Base-by-base conservation (phyloP, 2,329 filamentous ascomycete genomes). In the Ceratocystis alfenasii region DNA sequence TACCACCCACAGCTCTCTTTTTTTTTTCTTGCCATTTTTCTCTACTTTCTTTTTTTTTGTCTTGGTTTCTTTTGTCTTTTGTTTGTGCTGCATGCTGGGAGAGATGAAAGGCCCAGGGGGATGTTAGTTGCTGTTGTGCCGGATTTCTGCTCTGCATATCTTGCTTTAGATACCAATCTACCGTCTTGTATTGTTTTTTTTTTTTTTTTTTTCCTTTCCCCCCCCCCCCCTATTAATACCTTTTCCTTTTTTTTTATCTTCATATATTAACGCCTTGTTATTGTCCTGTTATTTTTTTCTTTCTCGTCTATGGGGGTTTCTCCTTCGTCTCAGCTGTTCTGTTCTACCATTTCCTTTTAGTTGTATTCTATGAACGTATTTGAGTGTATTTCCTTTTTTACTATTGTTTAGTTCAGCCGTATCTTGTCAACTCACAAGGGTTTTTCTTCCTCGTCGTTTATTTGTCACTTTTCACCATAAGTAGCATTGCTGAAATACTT, bases 81-180 rank as follows among this genome's bases (percentile, higher is more conserved):
- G 36, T 22, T 10, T 36, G 50, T 59, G 53, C 4, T 33, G 53
- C 53, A 30, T 59, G 28, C 53, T 59, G 28, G 45, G 41, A 55
- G 33, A 25, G 33, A 30, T 30, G 7, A 59, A 36, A 20, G 53
- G 53, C 25, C 25, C n/a, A 22, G 53, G 33, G 28, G 28, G 53
- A 59, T 59, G 17, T 36, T 30, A n/a, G 36, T 41, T 41, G 36
- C 36, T 41, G 36, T 41, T 59, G 53, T 59, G 53, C 17, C 53
- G n/a, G 53, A 36, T 59, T 59, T 59, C 22, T 57, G 41, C 30
- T 59, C 36, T 59, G 48, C 30, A 65, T 41, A 41, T 65, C 36
- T 65, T 59, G 63, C 63, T 65, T 65, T 65, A 65, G 63, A 65
- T 65, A 65, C 63, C 63, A 65, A 65, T 60, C 53, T 55, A 55